Evolutionary conservation across 306 rosid genomes (phyloP).

Genomic region (Rosa multiflora): DNA sequence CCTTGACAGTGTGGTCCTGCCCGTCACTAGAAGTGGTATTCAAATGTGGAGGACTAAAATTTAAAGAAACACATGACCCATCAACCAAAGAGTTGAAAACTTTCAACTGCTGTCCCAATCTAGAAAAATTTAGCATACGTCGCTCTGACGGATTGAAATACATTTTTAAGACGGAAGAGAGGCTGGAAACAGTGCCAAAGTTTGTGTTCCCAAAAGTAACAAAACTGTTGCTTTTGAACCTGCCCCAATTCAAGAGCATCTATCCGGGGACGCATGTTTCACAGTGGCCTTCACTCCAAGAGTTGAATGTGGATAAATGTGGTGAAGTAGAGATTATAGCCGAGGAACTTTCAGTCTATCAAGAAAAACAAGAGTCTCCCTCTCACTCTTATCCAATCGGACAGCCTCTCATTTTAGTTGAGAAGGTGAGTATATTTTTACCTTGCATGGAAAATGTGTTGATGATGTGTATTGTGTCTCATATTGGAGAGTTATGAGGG

Average conservation of each 20-base stretch:
- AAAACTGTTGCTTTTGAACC: background rate
- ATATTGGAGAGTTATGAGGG: too few species aligned
- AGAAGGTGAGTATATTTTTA: conserved; percentile 1
- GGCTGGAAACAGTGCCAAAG: background rate
- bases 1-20: background rate
- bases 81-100: background rate
- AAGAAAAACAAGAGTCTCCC: background rate
- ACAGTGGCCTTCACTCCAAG: conserved; percentile 18
- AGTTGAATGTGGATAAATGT: background rate
- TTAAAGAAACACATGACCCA: background rate
- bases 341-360: background rate
- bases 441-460: background rate
- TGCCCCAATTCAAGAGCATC: conserved; percentile 13
- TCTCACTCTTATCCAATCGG: background rate
- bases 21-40: background rate
- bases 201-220: conserved; percentile 17
- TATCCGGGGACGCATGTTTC: conserved; percentile 11
- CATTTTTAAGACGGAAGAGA: conserved; percentile 23
- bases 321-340: background rate
- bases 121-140: background rate
- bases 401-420: background rate
- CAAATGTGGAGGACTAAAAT: background rate
- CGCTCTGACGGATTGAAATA: conserved; percentile 15
- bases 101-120: conserved; percentile 6
- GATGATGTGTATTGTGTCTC: background rate